A percentile compares a stretch with the other conserved stretches of the same genome.
These are phyloP conservation scores for Trichoderma citrinoviride DNA, from an alignment of 2,329 filamentous ascomycete genomes.

Conservation along the genomic window DNA sequence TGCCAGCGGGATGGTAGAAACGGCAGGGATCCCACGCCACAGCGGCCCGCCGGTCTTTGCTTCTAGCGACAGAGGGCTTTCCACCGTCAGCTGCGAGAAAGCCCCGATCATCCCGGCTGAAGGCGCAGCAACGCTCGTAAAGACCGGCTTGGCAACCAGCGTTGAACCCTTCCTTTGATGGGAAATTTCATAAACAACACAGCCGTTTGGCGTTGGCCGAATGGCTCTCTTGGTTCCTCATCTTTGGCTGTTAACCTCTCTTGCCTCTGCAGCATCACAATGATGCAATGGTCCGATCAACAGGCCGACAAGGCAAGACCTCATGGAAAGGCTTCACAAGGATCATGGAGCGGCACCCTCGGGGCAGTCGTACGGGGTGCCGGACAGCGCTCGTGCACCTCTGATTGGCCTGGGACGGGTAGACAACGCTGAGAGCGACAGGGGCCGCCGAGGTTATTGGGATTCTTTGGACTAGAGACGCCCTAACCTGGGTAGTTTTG, in stretches of 20 bases:
- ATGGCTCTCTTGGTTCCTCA: not conserved
- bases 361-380: constrained; percentile 3
- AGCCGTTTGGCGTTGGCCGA: not conserved
- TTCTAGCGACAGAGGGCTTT: not conserved
- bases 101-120: constrained; percentile 3
- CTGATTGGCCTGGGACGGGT: constrained; percentile 2
- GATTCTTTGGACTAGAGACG: not conserved
- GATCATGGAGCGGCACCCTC: not conserved
- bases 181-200: not conserved
- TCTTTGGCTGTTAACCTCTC: not conserved
- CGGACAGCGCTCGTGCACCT: constrained; percentile 1
- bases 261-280: not conserved
- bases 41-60: not conserved
- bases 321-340: not conserved
- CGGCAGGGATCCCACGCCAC: constrained; percentile 2
- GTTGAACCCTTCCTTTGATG: not conserved
- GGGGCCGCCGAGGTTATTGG: not conserved
- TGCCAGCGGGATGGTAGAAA: constrained; percentile 14
- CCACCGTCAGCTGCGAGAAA: constrained; percentile 4
- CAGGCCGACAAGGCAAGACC: not conserved
- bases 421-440: not conserved
- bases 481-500: not conserved
- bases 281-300: constrained; percentile 17
- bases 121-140: not conserved
- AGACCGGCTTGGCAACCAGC: not conserved